Evolutionary conservation across 1,284 basidiomycete species (phyloP).

Genomic region (Blastosporella zonata): DNA sequence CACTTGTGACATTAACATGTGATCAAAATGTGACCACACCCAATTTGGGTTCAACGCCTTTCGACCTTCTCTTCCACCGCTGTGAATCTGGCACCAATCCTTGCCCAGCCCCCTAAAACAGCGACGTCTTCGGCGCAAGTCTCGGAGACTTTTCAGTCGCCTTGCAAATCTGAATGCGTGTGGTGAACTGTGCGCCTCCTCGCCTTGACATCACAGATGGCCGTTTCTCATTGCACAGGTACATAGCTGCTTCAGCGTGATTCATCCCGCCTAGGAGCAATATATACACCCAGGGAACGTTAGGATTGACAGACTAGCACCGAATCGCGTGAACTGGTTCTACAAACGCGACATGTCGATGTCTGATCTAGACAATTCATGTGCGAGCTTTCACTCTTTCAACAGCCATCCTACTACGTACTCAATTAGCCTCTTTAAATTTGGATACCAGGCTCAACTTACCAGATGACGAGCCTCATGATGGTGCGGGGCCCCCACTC

Average conservation of each 20-base stretch:
- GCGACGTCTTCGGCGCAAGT: too few relatives aligned
- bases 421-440: neutral
- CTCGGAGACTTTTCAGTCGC: too few relatives aligned
- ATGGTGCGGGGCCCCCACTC: neutral
- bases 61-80: too few relatives aligned
- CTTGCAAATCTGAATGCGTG: neutral
- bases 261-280: neutral
- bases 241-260: neutral
- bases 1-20: too few relatives aligned
- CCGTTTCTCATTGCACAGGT: neutral
- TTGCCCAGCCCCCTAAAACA: too few relatives aligned
- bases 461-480: neutral
- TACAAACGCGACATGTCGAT: too few relatives aligned
- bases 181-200: neutral
- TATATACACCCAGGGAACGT: neutral
- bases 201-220: neutral
- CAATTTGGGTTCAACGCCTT: too few relatives aligned
- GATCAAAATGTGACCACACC: too few relatives aligned
- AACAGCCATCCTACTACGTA: neutral
- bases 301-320: too few relatives aligned
- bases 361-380: neutral
- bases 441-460: neutral
- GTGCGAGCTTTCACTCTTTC: neutral
- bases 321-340: too few relatives aligned
- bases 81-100: too few relatives aligned